Base-by-base conservation (phyloP, 1,284 basidiomycete species). In the Acaromyces ingoldii region DNA sequence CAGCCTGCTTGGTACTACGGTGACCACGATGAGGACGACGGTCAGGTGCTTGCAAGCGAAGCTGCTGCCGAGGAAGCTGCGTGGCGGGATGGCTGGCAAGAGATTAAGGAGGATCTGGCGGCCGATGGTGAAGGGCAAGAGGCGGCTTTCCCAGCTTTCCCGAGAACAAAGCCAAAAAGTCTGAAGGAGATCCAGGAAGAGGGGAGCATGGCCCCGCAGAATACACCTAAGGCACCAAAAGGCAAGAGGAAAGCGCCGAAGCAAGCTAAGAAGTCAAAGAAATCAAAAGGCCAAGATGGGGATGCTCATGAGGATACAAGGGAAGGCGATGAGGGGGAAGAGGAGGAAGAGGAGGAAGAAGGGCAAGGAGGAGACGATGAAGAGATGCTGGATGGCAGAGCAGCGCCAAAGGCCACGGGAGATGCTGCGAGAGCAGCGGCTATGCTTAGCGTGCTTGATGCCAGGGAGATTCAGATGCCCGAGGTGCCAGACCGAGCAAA, bases 1-100 rank as follows among this genome's bases (percentile, higher is more conserved):
- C 88, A 91, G 71, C 89, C 88, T 0, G 87, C 89, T 2, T 81
- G 83, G 0, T 97, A 98, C 74, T 97, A 87, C 74, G 92, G 95
- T 3, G 91, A 98, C 75, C 72, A 86, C 13, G 92, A 96, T 70
- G 92, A 97, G 73, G 77, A 80, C 22, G 88, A 91, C 62, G 84
- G 81, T 6, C 77, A 78, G 21, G 74, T 97, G 28, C 72, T 91
- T 7, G 80, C 25, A 10, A 50, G 63, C 11, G 72, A 74, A 37
- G 29, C 15, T 3, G 22, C 15, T 1, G 42, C 30, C 9, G 72
- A 74, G 46, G 52, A 62, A 41, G 51, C 6, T 81, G 58, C 87
- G 82, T 67, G 91, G 96, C 77, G 78, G 77, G 51, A 80, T 81
- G 53, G 81, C 82, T 33, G 88, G 91, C 71, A 81, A 85, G 57